Base-by-base conservation (phyloP, 192 early-diverging fungal species). In the Backusella tarrabulga region DNA sequence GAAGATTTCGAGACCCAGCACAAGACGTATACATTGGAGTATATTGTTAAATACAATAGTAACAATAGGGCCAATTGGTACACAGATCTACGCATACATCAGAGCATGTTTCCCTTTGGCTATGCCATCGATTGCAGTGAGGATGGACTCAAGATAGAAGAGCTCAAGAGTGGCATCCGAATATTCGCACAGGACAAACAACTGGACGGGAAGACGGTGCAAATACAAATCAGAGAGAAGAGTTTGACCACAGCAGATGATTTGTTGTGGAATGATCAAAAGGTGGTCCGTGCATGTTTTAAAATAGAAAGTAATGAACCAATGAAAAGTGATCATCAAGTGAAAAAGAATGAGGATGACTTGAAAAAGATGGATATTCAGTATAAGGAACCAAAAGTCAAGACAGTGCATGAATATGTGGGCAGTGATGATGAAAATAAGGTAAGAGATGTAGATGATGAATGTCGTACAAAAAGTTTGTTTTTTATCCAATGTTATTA, bases 31-130 rank as follows among this genome's bases (percentile, higher is more conserved):
- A 75, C 80, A 36, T 60, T 88, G 8, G 73, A 73, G 11, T 81
- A 77, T 41, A 81, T 79, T 56, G 75, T 72, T 11, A 76, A 80
- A 32, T 38, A 67, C 15, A 63, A 46, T 36, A 70, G 44, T 56
- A 71, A 1, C 23, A 72, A 70, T 23, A 63, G 29, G n/a, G 52
- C n/a, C 21, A 26, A 32, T 34, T 80, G 84, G 21, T 80, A 83
- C 68, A 85, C 84, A 0, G 87, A 88, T 52, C 71, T 88, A 26
- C 74, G 83, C 3, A 76, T 78, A 1, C 83, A 83, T 17, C 44
- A 76, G 2, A 84, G 76, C 23, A 80, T 84, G 42, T 88, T 85
- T 40, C 72, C 78, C n/a, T 78, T 84, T n/a, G 85, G 85, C 0
- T 85, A 83, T 42, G 71, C 76, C 32, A 71, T 86, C 7, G 71